These are phyloP conservation scores for Colletotrichum ledebouriae DNA, from an alignment of 2,329 filamentous ascomycete genomes.

Conservation along the genomic window DNA sequence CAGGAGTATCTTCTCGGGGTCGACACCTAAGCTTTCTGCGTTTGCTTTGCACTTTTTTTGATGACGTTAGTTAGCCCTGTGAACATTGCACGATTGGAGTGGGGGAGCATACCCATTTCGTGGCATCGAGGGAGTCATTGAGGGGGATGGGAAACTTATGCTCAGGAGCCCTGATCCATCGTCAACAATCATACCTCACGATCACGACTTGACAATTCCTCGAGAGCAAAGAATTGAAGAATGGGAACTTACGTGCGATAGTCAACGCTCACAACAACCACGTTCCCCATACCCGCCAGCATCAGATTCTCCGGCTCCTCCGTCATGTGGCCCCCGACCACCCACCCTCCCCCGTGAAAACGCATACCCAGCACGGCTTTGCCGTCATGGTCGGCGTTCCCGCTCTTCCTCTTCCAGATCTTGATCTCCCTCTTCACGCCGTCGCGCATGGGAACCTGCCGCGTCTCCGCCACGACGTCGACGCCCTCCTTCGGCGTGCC, in stretches of 20 bases:
- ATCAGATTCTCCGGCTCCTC: slow-evolving; percentile 54
- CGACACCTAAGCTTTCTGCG: slow-evolving; percentile 47
- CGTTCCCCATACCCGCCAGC: slow-evolving; percentile 49
- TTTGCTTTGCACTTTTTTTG: slow-evolving; percentile 49
- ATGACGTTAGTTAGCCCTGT: background rate
- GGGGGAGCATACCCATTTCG: slow-evolving; percentile 51
- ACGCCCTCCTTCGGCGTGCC: slow-evolving; percentile 51
- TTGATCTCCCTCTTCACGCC: slow-evolving; percentile 53
- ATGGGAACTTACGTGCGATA: slow-evolving; percentile 51
- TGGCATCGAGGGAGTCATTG: slow-evolving; percentile 54
- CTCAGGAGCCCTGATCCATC: slow-evolving; percentile 52
- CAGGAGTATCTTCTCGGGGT: slow-evolving; percentile 53
- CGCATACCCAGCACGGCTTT: slow-evolving; percentile 49
- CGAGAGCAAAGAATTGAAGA: too few relatives aligned
- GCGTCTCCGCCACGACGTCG: slow-evolving; percentile 50
- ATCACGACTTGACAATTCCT: background rate
- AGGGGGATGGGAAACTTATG: slow-evolving; percentile 51
- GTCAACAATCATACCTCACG: slow-evolving; percentile 35
- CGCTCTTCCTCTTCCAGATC: slow-evolving; percentile 48
- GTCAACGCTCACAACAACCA: slow-evolving; percentile 54
- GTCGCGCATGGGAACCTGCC: slow-evolving; percentile 50
- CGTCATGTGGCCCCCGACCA: slow-evolving; percentile 51
- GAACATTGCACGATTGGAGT: background rate
- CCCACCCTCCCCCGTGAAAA: slow-evolving; percentile 55
- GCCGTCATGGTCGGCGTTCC: background rate